Evolutionary conservation across 176 grass and related monocot species (phyloP), one percentile per base, ranked within the genome.

Genomic region (Phoenix dactylifera): DNA sequence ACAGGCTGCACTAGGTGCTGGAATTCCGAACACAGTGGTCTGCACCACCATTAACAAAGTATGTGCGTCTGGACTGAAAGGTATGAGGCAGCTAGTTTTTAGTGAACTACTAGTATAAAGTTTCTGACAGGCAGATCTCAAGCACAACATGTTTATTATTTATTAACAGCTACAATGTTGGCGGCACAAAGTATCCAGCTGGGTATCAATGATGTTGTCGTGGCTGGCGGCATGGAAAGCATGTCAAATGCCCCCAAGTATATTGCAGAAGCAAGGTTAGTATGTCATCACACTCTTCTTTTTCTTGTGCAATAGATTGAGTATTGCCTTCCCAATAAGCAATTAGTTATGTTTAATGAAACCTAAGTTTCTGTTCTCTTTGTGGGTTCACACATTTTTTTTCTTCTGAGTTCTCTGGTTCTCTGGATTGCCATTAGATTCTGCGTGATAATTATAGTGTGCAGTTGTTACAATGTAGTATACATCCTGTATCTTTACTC

Each of bases 231-330:
- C 55, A 95, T 95, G 90, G 90, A 95, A 69, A 95, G 86, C 86
- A 95, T 95, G 90, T 89, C 90, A 18, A 95, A 95, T 81, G 90
- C 90, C 60, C 90, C 90, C 14, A 95, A 95, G 63, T 95, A 95
- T 78, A 70, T 95, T 64, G 57, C 82, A 60, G 90, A 95, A 74
- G 79, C 90, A 62, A 95, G 90, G 90, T 95, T 54, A 55, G 24
- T 26, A 58, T 51, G 72, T 25, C 63, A 23, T 50, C 14, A 48
- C 5, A 63, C 10, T 62, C 28, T 44, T 44, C 9, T 44, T 44
- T 44, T 44, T 44, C 35, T 44, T 9, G 35, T 44, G 12, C 7
- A 39, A 39, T 1, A 2, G 35, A 44, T 44, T 44, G 35, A 44
- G 35, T 10, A 44, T 12, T 12, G 7, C 10, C 9, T 44, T 44